Evolutionary conservation across 208 protist genomes (phyloP), one percentile per base, ranked within the genome.

Genomic region (Trypanosoma cruzi): DNA sequence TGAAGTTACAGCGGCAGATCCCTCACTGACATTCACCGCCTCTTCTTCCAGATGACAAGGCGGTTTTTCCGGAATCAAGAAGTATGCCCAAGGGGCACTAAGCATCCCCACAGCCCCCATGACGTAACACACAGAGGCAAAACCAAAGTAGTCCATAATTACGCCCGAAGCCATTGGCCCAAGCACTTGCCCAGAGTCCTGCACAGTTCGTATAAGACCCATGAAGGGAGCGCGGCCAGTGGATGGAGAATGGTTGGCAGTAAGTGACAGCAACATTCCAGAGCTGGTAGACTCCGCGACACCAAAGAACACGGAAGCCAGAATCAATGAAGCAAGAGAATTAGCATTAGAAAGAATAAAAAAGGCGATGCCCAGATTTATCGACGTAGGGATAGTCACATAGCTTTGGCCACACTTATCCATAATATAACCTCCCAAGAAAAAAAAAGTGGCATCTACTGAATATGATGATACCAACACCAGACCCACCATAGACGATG

Each of bases 231-330:
- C 83, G 31, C 79, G 81, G 54, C 86, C 79, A 8, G 60, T 54
- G 28, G 71, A 68, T 29, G 90, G 84, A 10, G 85, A 82, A 20
- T 81, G 73, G 49, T 93, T 85, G 0, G 86, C 85, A 2, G 76
- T 91, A 53, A 93, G 69, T 16, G 83, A 90, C 83, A 95, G 88
- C 55, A 90, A 34, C 29, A 95, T 62, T 3, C 85, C 90, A 64
- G 76, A 87, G 18, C 90, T 81, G 3, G 88, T 78, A 7, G 86
- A 75, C 52, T 93, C 86, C 7, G 82, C 84, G 2, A 90, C 40
- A 40, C 86, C 86, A 52, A 95, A 93, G 4, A 72, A 68, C 11
- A 75, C 32, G 18, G 82, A 28, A 22, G 56, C 76, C 0, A 79
- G 29, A 54, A 83, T 83, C n/a, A 93, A 73, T 26, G 77, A 54